These are phyloP conservation scores for Trichoderma sp. DNA, from an alignment of 2,329 filamentous ascomycete genomes.

Conservation along the genomic window DNA sequence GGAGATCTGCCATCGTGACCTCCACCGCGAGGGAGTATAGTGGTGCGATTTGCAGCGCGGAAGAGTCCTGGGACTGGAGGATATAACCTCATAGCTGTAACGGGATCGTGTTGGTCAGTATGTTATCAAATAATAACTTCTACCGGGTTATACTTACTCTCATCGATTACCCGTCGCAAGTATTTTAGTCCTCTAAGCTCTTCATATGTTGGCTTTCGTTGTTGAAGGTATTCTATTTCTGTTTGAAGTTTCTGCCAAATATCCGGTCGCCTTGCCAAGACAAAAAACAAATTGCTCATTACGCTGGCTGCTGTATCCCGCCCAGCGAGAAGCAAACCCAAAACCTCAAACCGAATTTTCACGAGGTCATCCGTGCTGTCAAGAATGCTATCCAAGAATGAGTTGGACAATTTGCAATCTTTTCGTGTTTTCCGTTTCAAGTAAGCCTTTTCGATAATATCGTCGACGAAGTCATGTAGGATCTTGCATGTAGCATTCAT, in stretches of 20 bases:
- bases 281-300: neutral
- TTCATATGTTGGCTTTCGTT: neutral
- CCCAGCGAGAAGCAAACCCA: neutral
- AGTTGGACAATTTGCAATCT: neutral
- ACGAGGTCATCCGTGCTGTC: neutral
- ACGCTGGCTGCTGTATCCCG: neutral
- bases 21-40: neutral
- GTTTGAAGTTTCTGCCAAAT: neutral
- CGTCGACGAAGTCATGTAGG: neutral
- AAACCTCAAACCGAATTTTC: neutral
- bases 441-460: neutral
- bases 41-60: neutral
- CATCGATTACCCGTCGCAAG: neutral
- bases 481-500: neutral
- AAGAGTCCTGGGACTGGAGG: neutral
- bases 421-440: neutral
- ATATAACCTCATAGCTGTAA: neutral
- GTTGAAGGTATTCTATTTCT: neutral
- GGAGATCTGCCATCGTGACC: neutral
- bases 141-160: neutral
- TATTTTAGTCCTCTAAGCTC: neutral
- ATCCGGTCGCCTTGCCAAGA: neutral
- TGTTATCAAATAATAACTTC: neutral
- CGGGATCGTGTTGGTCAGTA: too few relatives aligned
- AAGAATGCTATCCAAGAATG: neutral